Percentiles rank a stretch among this genome's conserved stretches.
phyloP scores from a whole-genome alignment of 2,329 filamentous ascomycete genomes.

The Teratosphaeriaceae sp. region DNA sequence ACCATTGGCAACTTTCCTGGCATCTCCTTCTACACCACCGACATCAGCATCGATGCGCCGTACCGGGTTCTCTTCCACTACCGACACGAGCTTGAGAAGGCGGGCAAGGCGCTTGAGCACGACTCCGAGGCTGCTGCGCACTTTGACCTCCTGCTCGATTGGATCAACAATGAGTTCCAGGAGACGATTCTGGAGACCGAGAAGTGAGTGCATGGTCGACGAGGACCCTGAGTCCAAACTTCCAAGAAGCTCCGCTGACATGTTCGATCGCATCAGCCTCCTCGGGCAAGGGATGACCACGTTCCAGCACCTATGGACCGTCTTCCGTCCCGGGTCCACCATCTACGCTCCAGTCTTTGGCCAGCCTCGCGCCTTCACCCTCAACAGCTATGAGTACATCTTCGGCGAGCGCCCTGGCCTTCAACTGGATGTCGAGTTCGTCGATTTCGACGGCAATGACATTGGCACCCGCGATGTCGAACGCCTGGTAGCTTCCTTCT shows the following conservation, averaged over 20 bases:
- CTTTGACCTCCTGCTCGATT: slow-evolving; percentile 26
- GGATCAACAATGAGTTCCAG: slow-evolving; percentile 21
- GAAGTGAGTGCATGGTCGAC: too few species aligned
- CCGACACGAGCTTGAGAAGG: slow-evolving; percentile 20
- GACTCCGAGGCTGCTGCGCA: slow-evolving; percentile 27
- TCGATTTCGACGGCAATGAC: slow-evolving; percentile 30
- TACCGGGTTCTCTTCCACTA: slow-evolving; percentile 25
- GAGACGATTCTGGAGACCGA: slow-evolving; percentile 26
- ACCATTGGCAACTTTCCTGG: slow-evolving; percentile 21
- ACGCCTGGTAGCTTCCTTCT: slow-evolving; percentile 15
- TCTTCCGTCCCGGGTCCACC: slow-evolving; percentile 33
- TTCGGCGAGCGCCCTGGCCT: slow-evolving; percentile 19
- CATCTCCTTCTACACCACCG: slow-evolving; percentile 25
- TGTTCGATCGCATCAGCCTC: too few species aligned
- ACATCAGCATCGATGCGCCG: slow-evolving; percentile 22
- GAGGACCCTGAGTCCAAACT: too few species aligned
- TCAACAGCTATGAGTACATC: slow-evolving; percentile 25
- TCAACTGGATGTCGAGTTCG: slow-evolving; percentile 21
- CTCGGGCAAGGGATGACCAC: slow-evolving; percentile 22
- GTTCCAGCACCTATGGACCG: slow-evolving; percentile 39
- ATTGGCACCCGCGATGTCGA: slow-evolving; percentile 16
- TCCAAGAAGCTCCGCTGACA: too few species aligned
- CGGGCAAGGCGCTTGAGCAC: slow-evolving; percentile 14
- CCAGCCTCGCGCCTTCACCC: slow-evolving; percentile 24
- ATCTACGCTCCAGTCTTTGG: slow-evolving; percentile 24